Base-by-base conservation (phyloP, 257 asterid species). In the Galeopsis tetrahit region DNA sequence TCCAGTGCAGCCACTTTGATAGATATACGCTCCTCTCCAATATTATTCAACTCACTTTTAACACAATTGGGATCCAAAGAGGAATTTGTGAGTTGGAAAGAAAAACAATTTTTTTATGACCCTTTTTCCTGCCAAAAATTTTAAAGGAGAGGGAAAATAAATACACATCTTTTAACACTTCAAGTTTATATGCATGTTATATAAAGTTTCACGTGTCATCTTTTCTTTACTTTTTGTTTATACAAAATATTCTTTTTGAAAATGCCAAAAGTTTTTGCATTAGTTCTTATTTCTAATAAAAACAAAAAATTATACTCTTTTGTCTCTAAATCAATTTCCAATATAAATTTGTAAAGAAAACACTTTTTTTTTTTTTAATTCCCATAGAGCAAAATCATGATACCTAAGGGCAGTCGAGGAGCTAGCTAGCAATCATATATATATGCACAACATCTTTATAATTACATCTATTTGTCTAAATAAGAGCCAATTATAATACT, bases 1-100 rank as follows among this genome's bases (percentile, higher is more conserved):
- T 79, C 84, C 87, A 78, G 55, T 73, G 32, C 51, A 64, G 66
- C 53, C 94, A 90, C 84, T 82, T 82, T 69, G 74, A 49, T 70
- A 75, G 82, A 21, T 21, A 21, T 21, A 88, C 96, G 96, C 98
- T 90, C 98, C 96, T 70, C 85, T 74, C 90, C 90, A 85, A 71
- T 60, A 71, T 10, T 13, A 59, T 34, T n/a, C 15, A n/a, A 14
- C 32, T 10, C 46, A n/a, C 36, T 49, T 32, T 43, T 57, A 43
- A 74, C 43, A 63, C 73, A 80, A 63, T 78, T 69, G 78, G 89
- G 65, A 83, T 85, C 88, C 86, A 83, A 86, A 78, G 88, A 67
- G 4, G 28, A 28, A 66, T 62, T 46, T 80, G 8, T 82, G 83
- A 78, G 85, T 73, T 77, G 91, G 87, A 86, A 88, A 88, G 84